Base-by-base conservation (phyloP, 139 green algal species). In the Micractinium sp. region DNA sequence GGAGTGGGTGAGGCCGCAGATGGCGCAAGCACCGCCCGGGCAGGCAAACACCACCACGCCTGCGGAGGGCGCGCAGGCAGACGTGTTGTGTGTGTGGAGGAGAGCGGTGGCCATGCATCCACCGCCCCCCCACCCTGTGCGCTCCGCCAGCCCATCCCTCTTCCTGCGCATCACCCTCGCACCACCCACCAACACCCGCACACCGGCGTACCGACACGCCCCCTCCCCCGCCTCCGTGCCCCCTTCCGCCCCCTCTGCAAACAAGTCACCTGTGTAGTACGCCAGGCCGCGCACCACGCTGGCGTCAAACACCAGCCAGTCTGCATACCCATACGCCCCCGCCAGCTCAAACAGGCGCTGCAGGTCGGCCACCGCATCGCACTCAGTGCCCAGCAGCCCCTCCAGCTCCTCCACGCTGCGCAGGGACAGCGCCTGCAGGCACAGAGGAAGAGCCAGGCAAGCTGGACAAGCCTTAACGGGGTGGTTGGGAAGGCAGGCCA, bases 271-370 rank as follows among this genome's bases (percentile, higher is more conserved):
- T 85, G 97, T 99, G 95, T 99, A 99, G 94, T 99, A 99, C 0
- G 98, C 97, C 75, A 99, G 95, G 29, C 98, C 98, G 39, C 98
- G 92, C 73, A 99, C 97, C 2, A 99, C 95, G 75, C 91, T 96
- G 23, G 97, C 93, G 85, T 99, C 98, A 93, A 99, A 98, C 39
- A 96, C 89, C 35, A 99, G 94, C 96, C 96, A 99, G 82, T 99
- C 96, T 4, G 88, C 85, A 69, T 94, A 96, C 69, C 97, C 97
- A 89, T 98, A 98, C 0, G 93, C 97, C 14, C 95, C 93, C 5
- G 96, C 96, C 41, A 99, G 94, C 35, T 77, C 39, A 83, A 98
- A 99, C 39, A 99, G 94, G 31, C 86, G 85, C 74, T 91, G 88
- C 47, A 99, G 90, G 83, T 99, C 97, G 15, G 75, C 66, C 47